phyloP scores from a whole-genome alignment of 2,329 filamentous ascomycete genomes.

The Scedosporium minutisporum region DNA sequence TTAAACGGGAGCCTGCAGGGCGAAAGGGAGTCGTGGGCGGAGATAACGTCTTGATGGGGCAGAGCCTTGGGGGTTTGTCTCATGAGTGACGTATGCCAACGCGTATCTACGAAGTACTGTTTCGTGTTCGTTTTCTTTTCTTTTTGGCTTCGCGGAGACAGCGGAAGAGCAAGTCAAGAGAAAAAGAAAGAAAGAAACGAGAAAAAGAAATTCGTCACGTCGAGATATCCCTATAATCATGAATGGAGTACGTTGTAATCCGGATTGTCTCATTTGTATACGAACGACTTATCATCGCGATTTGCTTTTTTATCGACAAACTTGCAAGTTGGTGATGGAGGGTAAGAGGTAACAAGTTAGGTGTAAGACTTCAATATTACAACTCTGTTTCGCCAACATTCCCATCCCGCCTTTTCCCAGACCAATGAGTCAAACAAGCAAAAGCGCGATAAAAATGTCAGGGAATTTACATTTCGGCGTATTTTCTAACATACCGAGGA shows the following conservation, averaged over 20 bases:
- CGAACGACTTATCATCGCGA: not conserved
- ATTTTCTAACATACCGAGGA: not conserved
- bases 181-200: conserved; percentile 3
- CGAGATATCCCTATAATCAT: not conserved
- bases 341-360: not conserved
- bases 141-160: no score
- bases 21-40: no score
- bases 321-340: not conserved
- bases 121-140: no score
- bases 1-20: no score
- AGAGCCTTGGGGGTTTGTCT: no score
- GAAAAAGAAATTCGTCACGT: not conserved
- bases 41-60: no score
- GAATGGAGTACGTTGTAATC: not conserved
- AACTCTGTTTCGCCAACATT: no score
- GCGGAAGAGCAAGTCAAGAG: not conserved
- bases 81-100: no score
- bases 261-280: not conserved
- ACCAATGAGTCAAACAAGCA: not conserved
- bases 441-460: not conserved
- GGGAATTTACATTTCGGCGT: no score
- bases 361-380: not conserved
- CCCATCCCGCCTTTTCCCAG: not conserved
- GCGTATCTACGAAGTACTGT: no score
- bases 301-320: not conserved